Evolutionary conservation across 2,329 filamentous ascomycete genomes (phyloP).

Genomic region (Hypoxylon sp.): DNA sequence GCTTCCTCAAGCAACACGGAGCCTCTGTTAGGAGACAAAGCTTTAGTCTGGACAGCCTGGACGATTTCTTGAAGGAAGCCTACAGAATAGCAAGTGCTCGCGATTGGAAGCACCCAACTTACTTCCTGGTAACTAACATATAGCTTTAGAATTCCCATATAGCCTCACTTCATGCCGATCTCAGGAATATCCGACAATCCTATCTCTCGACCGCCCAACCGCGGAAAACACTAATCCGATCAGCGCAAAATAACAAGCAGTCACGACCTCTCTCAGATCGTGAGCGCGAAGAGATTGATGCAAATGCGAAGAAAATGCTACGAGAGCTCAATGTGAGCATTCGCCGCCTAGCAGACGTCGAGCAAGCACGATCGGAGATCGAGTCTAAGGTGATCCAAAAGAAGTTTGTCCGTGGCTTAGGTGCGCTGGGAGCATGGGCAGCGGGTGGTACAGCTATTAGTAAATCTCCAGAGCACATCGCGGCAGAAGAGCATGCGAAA

Average conservation of each 20-base stretch:
- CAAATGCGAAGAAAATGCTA: conserved; percentile 86
- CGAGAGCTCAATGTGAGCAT: conserved; percentile 89
- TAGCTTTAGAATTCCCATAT: conserved; percentile 82
- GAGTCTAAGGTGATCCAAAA: conserved; percentile 78
- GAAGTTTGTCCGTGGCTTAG: conserved; percentile 76
- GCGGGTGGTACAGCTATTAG: conserved; percentile 71
- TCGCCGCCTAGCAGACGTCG: conserved; percentile 82
- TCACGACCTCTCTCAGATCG: conserved; percentile 78
- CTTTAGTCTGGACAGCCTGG: conserved; percentile 70
- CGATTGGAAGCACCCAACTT: conserved; percentile 20
- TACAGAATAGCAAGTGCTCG: conserved; percentile 82
- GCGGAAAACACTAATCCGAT: conserved; percentile 67
- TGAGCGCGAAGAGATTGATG: conserved; percentile 89
- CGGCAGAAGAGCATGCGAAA: conserved; percentile 79
- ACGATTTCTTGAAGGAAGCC: conserved; percentile 93
- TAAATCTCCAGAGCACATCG: conserved; percentile 75
- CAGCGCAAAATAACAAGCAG: conserved; percentile 61
- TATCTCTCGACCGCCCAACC: conserved; percentile 88
- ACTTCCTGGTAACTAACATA: conserved; percentile 19
- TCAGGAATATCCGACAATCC: conserved; percentile 86
- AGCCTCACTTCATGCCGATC: conserved; percentile 81
- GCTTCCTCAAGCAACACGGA: conserved; percentile 74
- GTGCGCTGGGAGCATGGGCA: conserved; percentile 75
- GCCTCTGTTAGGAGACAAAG: conserved; percentile 63
- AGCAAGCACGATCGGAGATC: conserved; percentile 84